Evolutionary conservation across 495 filamentous ascomycete genomes (phyloP).

Genomic region (Tetracladium setigerum): DNA sequence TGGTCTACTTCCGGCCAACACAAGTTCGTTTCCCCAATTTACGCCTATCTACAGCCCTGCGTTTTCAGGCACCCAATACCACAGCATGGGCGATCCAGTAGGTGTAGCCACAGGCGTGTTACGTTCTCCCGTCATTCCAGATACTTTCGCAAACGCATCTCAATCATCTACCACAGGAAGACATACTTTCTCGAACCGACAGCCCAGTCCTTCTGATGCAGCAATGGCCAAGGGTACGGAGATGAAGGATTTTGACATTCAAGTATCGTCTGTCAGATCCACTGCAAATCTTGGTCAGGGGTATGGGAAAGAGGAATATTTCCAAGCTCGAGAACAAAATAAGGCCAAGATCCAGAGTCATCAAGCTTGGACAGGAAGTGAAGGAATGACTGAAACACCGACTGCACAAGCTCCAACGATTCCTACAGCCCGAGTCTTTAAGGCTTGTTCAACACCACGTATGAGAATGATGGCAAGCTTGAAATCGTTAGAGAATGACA

Average conservation of each 20-base stretch:
- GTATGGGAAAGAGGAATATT: constrained; percentile 19
- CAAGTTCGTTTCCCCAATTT: too few species aligned
- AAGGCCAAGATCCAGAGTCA: constrained; percentile 7
- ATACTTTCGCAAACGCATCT: background rate
- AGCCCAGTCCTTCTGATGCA: constrained; percentile 37
- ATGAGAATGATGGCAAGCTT: too few species aligned
- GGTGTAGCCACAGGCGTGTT: too few species aligned
- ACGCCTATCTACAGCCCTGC: too few species aligned
- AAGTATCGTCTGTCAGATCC: background rate
- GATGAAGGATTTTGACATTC: too few species aligned
- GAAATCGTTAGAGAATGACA: too few species aligned
- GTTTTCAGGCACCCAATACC: too few species aligned
- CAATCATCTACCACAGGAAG: background rate
- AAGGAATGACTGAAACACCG: background rate
- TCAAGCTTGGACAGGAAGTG: background rate
- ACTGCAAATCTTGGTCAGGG: constrained; percentile 14
- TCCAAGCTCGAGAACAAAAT: constrained; percentile 19
- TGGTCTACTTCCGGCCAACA: background rate
- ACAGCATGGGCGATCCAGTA: too few species aligned
- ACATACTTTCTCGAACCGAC: too few species aligned
- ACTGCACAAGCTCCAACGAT: background rate
- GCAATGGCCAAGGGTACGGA: constrained; percentile 29
- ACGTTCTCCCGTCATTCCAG: too few species aligned
- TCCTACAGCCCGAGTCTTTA: background rate
- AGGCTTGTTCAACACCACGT: too few species aligned